Percentiles rank a stretch among this genome's conserved stretches.
Conservation (phyloP, 2,329 filamentous ascomycete genomes). For the Cladosporium sp. region DNA sequence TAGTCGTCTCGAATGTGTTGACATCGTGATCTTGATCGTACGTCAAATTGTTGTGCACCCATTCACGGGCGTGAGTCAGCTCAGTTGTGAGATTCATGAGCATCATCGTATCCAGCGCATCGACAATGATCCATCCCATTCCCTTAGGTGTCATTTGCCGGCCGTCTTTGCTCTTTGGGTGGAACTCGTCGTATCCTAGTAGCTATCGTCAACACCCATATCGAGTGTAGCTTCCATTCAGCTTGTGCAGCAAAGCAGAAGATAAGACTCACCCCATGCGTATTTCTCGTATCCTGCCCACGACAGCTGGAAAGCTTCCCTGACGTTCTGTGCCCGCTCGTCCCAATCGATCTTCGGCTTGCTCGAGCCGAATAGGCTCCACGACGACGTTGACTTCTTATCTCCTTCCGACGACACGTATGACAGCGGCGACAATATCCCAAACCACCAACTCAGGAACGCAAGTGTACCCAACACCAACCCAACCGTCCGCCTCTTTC, state of each 20-base stretch:
- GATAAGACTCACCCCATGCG: conserved; percentile 71
- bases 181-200: conserved; percentile 70
- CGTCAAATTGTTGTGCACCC: conserved; percentile 72
- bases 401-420: conserved; percentile 17
- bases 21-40: conserved; percentile 94
- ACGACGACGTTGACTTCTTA: neutral
- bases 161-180: conserved; percentile 72
- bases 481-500: conserved; percentile 57
- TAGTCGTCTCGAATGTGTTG: conserved; percentile 96
- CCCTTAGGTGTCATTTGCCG: conserved; percentile 81
- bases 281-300: conserved; percentile 91
- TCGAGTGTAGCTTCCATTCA: neutral
- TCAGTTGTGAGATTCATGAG: conserved; percentile 93
- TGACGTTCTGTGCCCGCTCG: conserved; percentile 70
- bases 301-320: conserved; percentile 82
- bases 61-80: conserved; percentile 76
- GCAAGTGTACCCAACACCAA: conserved; percentile 50
- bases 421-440: conserved; percentile 46
- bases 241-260: neutral
- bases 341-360: conserved; percentile 59
- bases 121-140: conserved; percentile 96
- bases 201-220: conserved; percentile 8
- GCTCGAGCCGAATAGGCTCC: conserved; percentile 48
- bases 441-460: conserved; percentile 61
- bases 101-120: conserved; percentile 93